Evolutionary conservation across 768 basidiomycete species (phyloP).

Genomic region (Strobilomyces confusus): DNA sequence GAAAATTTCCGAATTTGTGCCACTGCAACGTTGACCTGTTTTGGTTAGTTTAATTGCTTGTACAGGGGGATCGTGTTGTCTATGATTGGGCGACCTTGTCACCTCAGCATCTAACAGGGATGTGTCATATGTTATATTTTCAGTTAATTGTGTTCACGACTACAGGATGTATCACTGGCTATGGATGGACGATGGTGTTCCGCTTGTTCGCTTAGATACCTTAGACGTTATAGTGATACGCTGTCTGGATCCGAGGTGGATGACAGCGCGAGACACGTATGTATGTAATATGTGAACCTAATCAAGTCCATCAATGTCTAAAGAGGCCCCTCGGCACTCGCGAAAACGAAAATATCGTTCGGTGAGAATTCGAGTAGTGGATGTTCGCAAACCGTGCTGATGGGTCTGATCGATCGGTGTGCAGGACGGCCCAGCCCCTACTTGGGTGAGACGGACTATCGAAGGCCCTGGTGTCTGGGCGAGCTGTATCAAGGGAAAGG

Average conservation of each 20-base stretch:
- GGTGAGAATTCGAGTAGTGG: slow-evolving; percentile 30
- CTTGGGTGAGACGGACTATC: slow-evolving; percentile 60
- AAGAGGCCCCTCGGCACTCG: slow-evolving; percentile 14
- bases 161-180: slow-evolving; percentile 3
- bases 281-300: not conserved
- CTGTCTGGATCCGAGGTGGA: not conserved
- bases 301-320: slow-evolving; percentile 15
- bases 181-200: slow-evolving; percentile 2
- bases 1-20: too few relatives aligned
- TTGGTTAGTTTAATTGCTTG: too few relatives aligned
- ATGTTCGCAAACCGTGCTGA: slow-evolving; percentile 3
- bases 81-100: not conserved
- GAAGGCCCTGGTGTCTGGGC: slow-evolving; percentile 87
- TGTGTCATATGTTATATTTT: slow-evolving; percentile 27
- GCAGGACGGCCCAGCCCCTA: slow-evolving; percentile 59
- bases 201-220: slow-evolving; percentile 19
- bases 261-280: not conserved
- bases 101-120: slow-evolving; percentile 1
- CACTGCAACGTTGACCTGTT: too few relatives aligned
- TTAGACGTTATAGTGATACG: not conserved
- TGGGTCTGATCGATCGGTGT: not conserved
- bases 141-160: slow-evolving; percentile 21
- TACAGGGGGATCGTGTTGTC: not conserved
- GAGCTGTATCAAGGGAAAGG: slow-evolving; percentile 82
- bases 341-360: slow-evolving; percentile 51